These are phyloP conservation scores for Yamagishiella unicocca DNA, from an alignment of 139 green algal species.

Conservation along the genomic window DNA sequence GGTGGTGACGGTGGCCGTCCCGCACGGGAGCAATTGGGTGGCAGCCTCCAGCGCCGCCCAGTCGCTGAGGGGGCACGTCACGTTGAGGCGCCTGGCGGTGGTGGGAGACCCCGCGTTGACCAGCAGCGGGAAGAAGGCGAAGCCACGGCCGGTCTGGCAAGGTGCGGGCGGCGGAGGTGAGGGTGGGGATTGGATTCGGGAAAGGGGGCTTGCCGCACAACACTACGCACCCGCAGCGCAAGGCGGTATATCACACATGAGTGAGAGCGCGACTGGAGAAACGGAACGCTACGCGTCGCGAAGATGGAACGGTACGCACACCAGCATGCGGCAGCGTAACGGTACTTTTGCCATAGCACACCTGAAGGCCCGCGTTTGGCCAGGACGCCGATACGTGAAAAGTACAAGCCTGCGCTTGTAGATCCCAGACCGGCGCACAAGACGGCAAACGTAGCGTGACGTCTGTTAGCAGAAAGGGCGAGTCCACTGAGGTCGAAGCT, in stretches of 20 bases:
- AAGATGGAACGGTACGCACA: no score
- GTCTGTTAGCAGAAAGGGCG: background rate
- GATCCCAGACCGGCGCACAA: background rate
- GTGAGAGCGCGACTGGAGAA: no score
- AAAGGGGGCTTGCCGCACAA: no score
- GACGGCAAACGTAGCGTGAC: background rate
- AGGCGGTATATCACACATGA: no score
- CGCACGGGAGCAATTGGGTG: background rate
- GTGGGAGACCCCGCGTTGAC: background rate
- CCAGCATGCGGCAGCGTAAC: no score
- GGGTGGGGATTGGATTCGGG: no score
- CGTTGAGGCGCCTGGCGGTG: background rate
- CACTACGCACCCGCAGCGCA: no score
- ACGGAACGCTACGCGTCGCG: no score
- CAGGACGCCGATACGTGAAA: background rate
- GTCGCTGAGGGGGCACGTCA: background rate
- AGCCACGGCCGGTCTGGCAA: background rate
- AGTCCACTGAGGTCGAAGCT: no score
- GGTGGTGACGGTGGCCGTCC: background rate
- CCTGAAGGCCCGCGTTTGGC: background rate
- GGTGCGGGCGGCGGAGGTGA: background rate
- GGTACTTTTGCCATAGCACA: background rate
- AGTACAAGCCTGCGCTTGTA: background rate
- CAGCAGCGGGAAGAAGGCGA: background rate
- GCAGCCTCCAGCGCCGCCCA: background rate